Base-by-base conservation (phyloP, 176 grass and related monocot species). In the Alloteropsis semialata region DNA sequence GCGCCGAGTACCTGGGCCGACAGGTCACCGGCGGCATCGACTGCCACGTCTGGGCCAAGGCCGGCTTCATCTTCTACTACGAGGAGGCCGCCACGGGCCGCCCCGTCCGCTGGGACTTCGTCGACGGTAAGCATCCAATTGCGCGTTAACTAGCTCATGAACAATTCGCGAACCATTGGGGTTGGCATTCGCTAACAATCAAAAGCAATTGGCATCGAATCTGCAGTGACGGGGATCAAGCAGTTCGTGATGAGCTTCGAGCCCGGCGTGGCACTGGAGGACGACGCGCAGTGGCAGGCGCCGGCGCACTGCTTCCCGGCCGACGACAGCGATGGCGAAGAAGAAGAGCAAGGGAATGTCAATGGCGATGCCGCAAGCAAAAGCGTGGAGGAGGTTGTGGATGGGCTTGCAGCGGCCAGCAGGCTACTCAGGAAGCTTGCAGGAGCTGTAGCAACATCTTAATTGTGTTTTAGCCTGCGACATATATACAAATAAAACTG, bases 41-140 rank as follows among this genome's bases (percentile, higher is more conserved):
- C 14, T 97, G 95, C 77, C 55, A 97, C 36, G 50, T 85, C 8
- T 97, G 95, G 95, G 78, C 30, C 42, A 97, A 97, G 83, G 86
- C 14, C 0, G 88, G 75, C 0, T 97, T 94, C 77, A 76, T 97
- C 69, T 43, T 50, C 58, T 97, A 97, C 85, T 97, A 86, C 62
- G 89, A 97, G 85, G 90, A 94, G 62, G 84, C 78, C 2, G 9
- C 43, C 32, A 94, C 88, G 42, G 62, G 87, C 2, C 90, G 87
- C 14, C 92, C 90, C 21, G 95, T 94, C 19, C 84, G 91, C 0
- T 97, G 90, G 95, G 10, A 94, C 84, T 97, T 94, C 83, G 27
- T 89, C 65, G 91, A 89, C 9, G 88, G 90, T 92, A 43, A 43
- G 39, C 4, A 12, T 10, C 10, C 11, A 2, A 11, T 13, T 45